Evolutionary conservation across 176 grass and related monocot species (phyloP).

Genomic region (Chloris gayana): DNA sequence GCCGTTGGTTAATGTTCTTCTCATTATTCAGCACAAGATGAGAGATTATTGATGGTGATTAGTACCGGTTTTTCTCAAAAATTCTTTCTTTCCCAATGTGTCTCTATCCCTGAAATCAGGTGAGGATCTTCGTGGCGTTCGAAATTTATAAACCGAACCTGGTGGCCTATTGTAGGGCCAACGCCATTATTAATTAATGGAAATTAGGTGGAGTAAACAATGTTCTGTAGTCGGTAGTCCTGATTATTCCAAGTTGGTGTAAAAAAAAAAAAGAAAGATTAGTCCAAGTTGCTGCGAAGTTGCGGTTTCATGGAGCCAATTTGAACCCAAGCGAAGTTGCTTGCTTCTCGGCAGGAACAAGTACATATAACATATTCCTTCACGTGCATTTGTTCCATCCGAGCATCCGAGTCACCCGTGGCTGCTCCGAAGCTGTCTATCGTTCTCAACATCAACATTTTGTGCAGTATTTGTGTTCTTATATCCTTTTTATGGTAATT

Average conservation of each 20-base stretch:
- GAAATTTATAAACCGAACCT: no score
- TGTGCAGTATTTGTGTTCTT: background rate
- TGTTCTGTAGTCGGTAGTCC: background rate
- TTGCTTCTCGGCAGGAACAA: background rate
- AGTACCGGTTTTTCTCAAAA: no score
- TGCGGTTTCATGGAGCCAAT: background rate
- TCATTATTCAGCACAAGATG: no score
- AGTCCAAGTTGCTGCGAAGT: background rate
- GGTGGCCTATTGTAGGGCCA: no score
- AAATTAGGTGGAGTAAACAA: no score
- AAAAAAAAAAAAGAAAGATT: no score
- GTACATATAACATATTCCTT: constrained; percentile 1
- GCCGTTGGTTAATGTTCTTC: no score
- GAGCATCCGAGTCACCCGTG: constrained; percentile 11
- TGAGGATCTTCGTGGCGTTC: no score
- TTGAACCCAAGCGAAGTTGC: background rate
- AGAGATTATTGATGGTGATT: no score
- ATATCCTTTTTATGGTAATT: background rate
- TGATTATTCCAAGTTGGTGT: background rate
- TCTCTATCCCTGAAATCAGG: no score
- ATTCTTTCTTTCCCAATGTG: no score
- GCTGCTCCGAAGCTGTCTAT: background rate
- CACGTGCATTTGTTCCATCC: constrained; percentile 4
- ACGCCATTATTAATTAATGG: no score
- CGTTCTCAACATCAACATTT: background rate